These are phyloP conservation scores for Wickerhamomyces hampshirensis DNA, from an alignment of 805 yeast genomes.

Conservation along the genomic window DNA sequence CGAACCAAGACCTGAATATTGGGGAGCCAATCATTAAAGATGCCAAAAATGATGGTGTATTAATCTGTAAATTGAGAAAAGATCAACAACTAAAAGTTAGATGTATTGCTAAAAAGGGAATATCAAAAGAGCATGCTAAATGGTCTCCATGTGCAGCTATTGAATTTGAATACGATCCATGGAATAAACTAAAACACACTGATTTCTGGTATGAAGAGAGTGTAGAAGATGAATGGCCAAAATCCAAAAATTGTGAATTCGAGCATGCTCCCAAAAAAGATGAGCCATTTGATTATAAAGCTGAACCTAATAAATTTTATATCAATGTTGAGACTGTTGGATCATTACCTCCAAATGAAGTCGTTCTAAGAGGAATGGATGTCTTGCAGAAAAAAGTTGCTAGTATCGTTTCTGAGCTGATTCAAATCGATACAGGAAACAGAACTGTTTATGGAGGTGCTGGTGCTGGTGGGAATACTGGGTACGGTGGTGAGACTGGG, in stretches of 20 bases:
- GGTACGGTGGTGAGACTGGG: constrained; percentile 28
- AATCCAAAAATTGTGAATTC: constrained; percentile 81
- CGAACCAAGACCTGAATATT: constrained; percentile 36
- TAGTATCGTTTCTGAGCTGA: constrained; percentile 69
- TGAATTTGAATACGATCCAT: constrained; percentile 98
- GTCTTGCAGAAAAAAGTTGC: constrained; percentile 90
- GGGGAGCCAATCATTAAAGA: constrained; percentile 89
- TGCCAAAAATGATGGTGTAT: constrained; percentile 73
- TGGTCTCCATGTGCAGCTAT: constrained; percentile 97
- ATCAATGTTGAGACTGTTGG: constrained; percentile 93
- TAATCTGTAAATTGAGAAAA: constrained; percentile 84
- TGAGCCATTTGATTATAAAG: constrained; percentile 79
- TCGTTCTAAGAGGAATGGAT: constrained; percentile 76
- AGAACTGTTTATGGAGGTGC: constrained; percentile 36
- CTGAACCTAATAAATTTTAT: constrained; percentile 78
- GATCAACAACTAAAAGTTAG: constrained; percentile 86
- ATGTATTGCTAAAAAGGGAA: constrained; percentile 97
- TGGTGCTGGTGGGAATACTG: constrained; percentile 22
- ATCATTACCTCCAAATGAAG: constrained; percentile 81
- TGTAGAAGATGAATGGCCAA: constrained; percentile 92
- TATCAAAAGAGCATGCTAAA: constrained; percentile 95
- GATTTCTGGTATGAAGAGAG: constrained; percentile 95
- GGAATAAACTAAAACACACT: constrained; percentile 95
- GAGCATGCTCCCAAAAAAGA: constrained; percentile 93
- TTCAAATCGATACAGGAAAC: constrained; percentile 42